Evolutionary conservation across 2,329 filamentous ascomycete genomes (phyloP).

Genomic region (Sclerotinia spermophila): DNA sequence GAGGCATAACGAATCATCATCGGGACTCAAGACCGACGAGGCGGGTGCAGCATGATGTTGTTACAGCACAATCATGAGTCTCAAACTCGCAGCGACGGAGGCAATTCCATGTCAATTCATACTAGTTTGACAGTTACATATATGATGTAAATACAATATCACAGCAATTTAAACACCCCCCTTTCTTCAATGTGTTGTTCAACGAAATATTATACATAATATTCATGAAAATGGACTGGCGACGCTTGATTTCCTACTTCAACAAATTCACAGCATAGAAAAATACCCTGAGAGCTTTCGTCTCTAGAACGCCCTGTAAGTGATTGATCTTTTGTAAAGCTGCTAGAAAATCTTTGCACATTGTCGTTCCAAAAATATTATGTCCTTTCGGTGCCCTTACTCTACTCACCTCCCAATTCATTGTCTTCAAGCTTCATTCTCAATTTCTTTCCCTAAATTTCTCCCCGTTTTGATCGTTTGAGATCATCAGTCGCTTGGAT

Average conservation of each 20-base stretch:
- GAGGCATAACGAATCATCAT: not conserved
- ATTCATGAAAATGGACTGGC: not conserved
- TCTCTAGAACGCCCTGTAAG: not conserved
- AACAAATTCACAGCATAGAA: not conserved
- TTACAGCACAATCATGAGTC: not conserved
- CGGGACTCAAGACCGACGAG: not conserved
- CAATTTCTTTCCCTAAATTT: not conserved
- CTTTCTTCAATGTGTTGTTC: not conserved
- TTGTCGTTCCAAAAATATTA: not conserved
- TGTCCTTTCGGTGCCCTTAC: not conserved
- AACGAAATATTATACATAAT: not conserved
- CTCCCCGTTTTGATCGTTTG: not conserved
- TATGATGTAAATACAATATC: not conserved
- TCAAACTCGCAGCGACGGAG: not conserved
- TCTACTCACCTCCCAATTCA: not conserved
- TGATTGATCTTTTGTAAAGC: not conserved
- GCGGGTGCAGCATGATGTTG: accelerated
- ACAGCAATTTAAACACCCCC: not conserved
- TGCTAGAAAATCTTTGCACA: not conserved
- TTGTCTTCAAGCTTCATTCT: not conserved
- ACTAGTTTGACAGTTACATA: not conserved
- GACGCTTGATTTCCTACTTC: not conserved
- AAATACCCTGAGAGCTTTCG: not conserved
- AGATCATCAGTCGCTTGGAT: not conserved
- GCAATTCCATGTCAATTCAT: not conserved